Evolutionary conservation across 2,329 filamentous ascomycete genomes (phyloP).

Genomic region (Hypoxylon sp.): DNA sequence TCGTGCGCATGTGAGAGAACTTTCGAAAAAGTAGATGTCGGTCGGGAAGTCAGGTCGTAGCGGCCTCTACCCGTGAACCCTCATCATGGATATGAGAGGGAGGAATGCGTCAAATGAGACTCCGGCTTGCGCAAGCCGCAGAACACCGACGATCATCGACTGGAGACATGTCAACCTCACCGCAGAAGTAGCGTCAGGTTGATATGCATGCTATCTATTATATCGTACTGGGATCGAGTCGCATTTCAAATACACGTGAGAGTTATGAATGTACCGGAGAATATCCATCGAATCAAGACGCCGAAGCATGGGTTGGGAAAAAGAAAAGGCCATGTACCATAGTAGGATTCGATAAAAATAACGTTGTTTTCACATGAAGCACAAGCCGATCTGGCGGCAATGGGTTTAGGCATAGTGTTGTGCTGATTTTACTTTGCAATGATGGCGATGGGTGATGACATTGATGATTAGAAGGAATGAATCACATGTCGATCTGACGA

Average conservation of each 20-base stretch:
- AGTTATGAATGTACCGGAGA: constrained; percentile 28
- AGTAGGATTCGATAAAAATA: constrained; percentile 41
- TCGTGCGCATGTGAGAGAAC: constrained; percentile 36
- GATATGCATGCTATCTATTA: constrained; percentile 44
- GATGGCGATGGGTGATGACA: neutral
- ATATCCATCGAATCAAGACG: constrained; percentile 34
- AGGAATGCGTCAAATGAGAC: constrained; percentile 34
- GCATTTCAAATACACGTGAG: constrained; percentile 31
- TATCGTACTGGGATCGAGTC: constrained; percentile 37
- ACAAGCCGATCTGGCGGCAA: constrained; percentile 6
- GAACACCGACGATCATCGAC: constrained; percentile 32
- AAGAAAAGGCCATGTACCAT: constrained; percentile 2
- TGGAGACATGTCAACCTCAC: constrained; percentile 41
- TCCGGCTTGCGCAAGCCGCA: constrained; percentile 18
- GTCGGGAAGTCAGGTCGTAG: constrained; percentile 29
- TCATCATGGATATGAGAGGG: constrained; percentile 31
- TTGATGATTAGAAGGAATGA: constrained; percentile 21
- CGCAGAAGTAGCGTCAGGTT: constrained; percentile 42
- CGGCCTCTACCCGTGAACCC: constrained; percentile 29
- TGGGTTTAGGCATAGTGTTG: neutral
- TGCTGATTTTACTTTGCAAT: constrained; percentile 20
- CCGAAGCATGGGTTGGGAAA: constrained; percentile 10
- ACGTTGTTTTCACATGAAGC: constrained; percentile 26
- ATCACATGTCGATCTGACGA: constrained; percentile 43
- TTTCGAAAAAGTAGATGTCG: constrained; percentile 19